These are phyloP conservation scores for Rauvolfia tetraphylla DNA, from an alignment of 257 asterid genomes.

Conservation along the genomic window DNA sequence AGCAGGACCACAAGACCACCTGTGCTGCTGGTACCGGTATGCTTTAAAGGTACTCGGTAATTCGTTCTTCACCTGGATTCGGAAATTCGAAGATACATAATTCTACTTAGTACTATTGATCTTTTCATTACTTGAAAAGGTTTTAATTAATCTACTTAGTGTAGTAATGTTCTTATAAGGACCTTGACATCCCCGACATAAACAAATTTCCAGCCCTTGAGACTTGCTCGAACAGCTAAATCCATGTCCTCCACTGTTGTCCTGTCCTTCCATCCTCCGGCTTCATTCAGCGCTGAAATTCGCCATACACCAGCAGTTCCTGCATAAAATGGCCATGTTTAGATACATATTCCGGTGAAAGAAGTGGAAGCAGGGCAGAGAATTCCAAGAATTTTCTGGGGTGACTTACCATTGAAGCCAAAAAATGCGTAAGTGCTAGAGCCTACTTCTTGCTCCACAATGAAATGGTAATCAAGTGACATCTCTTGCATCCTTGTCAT, in stretches of 20 bases:
- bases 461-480: conserved; percentile 66
- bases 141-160: neutral
- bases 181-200: conserved; percentile 36
- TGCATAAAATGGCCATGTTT: neutral
- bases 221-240: conserved; percentile 43
- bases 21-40: conserved; percentile 64
- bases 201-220: conserved; percentile 43
- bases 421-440: conserved; percentile 51
- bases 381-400: neutral
- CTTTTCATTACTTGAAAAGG: neutral
- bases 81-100: neutral
- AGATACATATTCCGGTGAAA: too few species aligned
- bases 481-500: conserved; percentile 71
- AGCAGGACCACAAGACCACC: conserved; percentile 87
- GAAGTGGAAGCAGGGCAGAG: neutral
- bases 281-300: conserved; percentile 36
- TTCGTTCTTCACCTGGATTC: conserved; percentile 61
- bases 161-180: neutral
- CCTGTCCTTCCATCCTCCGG: conserved; percentile 47
- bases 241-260: conserved; percentile 50
- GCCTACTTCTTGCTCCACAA: conserved; percentile 75
- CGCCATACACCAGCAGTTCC: conserved; percentile 50
- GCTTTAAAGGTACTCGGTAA: conserved; percentile 75
- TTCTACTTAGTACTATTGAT: neutral
- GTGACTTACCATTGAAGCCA: conserved; percentile 55